Conservation (phyloP, 2,329 filamentous ascomycete species). For the Grosmannia serpens region DNA sequence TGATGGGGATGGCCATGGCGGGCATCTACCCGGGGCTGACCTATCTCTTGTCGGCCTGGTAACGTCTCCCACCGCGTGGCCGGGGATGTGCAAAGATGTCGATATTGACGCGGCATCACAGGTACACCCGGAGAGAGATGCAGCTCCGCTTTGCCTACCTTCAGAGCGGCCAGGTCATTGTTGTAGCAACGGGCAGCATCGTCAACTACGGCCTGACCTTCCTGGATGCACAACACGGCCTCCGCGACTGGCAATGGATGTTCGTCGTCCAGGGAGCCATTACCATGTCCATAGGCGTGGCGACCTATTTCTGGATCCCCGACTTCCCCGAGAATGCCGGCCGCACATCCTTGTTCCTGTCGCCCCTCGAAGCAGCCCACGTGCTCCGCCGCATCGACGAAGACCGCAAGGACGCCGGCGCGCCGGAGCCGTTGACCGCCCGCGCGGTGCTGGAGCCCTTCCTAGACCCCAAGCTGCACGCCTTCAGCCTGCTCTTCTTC, state of each 20-base stretch:
- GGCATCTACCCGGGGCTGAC: background rate
- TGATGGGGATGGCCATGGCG: background rate
- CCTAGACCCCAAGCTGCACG: conserved; percentile 47
- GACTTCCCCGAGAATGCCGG: conserved; percentile 50
- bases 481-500: conserved; percentile 47
- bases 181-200: background rate
- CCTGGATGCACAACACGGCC: background rate
- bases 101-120: background rate
- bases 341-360: conserved; percentile 39
- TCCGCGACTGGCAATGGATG: conserved; percentile 1
- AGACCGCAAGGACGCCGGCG: conserved; percentile 45
- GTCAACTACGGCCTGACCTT: background rate
- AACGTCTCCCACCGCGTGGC: background rate
- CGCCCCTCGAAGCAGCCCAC: conserved; percentile 34
- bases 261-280: background rate
- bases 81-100: background rate
- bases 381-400: conserved; percentile 39
- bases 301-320: conserved; percentile 44
- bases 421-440: conserved; percentile 37
- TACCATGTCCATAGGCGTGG: conserved; percentile 25
- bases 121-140: background rate
- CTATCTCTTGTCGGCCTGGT: conserved; percentile 1
- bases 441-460: conserved; percentile 33
- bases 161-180: background rate
- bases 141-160: conserved; percentile 1